phyloP scores from a whole-genome alignment of 2,329 filamentous ascomycete genomes.

The Moelleriella libera region DNA sequence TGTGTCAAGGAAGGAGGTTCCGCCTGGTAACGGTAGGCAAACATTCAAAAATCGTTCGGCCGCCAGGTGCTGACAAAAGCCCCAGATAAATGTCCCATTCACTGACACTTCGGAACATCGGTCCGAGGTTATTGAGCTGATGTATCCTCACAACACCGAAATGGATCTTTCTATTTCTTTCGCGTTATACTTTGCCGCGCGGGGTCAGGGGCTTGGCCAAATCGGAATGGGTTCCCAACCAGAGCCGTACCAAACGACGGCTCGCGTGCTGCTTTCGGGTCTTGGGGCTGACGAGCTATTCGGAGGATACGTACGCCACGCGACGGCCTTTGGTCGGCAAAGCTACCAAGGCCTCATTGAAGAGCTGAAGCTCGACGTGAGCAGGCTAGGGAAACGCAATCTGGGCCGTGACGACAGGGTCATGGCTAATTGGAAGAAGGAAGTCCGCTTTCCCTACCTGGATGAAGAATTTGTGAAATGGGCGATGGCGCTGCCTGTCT shows the following conservation, averaged over 20 bases:
- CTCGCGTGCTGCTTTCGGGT: slow-evolving; percentile 78
- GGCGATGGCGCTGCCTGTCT: slow-evolving; percentile 60
- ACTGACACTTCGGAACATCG: slow-evolving; percentile 57
- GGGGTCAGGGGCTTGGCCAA: slow-evolving; percentile 46
- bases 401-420: slow-evolving; percentile 86
- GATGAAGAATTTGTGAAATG: slow-evolving; percentile 79
- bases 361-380: slow-evolving; percentile 75
- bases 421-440: slow-evolving; percentile 77
- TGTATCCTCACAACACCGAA: slow-evolving; percentile 89
- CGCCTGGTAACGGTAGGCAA: slow-evolving; percentile 57
- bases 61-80: not conserved
- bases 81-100: slow-evolving; percentile 67
- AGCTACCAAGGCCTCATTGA: slow-evolving; percentile 61
- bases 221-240: slow-evolving; percentile 11
- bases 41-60: not conserved
- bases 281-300: slow-evolving; percentile 94
- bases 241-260: slow-evolving; percentile 47
- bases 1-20: slow-evolving; percentile 63
- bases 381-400: slow-evolving; percentile 81
- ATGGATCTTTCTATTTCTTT: slow-evolving; percentile 95
- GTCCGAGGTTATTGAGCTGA: slow-evolving; percentile 56
- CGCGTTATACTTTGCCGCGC: slow-evolving; percentile 88
- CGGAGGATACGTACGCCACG: slow-evolving; percentile 79
- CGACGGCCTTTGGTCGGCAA: slow-evolving; percentile 54
- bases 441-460: slow-evolving; percentile 80